phyloP scores from a whole-genome alignment of 768 basidiomycete genomes.

The Psilocybe subaeruginosa region DNA sequence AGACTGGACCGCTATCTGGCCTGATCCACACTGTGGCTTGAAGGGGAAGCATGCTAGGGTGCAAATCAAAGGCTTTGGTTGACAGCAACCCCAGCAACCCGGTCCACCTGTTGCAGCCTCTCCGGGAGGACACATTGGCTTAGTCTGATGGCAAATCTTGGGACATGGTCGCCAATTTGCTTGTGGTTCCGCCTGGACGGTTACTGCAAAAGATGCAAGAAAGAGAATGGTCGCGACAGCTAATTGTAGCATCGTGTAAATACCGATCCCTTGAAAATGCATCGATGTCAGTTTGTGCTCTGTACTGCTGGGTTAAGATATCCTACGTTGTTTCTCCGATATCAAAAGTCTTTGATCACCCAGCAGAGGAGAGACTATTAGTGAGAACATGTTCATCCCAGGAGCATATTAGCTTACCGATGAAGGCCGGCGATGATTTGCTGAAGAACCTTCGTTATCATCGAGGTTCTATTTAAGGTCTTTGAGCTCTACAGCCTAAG shows the following conservation, averaged over 20 bases:
- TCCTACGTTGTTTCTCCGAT: too few species aligned
- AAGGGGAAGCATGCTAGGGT: too few species aligned
- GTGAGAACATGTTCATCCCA: too few species aligned
- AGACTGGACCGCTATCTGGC: too few species aligned
- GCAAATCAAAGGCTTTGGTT: not conserved
- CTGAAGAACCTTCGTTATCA: not conserved
- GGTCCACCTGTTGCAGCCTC: not conserved
- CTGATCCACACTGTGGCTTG: too few species aligned
- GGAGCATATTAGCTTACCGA: not conserved
- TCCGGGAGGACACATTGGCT: not conserved
- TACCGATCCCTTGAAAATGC: not conserved
- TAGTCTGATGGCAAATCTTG: not conserved
- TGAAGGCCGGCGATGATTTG: not conserved
- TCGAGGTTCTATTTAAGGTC: too few species aligned
- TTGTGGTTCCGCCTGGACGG: not conserved
- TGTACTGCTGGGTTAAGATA: too few species aligned
- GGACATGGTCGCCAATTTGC: not conserved
- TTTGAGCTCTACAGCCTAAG: too few species aligned
- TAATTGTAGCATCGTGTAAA: not conserved
- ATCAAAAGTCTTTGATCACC: too few species aligned
- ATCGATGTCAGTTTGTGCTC: too few species aligned
- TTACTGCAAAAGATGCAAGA: not conserved
- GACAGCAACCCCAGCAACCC: constrained; percentile 4
- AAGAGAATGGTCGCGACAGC: not conserved
- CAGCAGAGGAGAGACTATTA: too few species aligned